These are phyloP conservation scores for Serendipita sp. DNA, from an alignment of 1,284 basidiomycete species.

Conservation along the genomic window DNA sequence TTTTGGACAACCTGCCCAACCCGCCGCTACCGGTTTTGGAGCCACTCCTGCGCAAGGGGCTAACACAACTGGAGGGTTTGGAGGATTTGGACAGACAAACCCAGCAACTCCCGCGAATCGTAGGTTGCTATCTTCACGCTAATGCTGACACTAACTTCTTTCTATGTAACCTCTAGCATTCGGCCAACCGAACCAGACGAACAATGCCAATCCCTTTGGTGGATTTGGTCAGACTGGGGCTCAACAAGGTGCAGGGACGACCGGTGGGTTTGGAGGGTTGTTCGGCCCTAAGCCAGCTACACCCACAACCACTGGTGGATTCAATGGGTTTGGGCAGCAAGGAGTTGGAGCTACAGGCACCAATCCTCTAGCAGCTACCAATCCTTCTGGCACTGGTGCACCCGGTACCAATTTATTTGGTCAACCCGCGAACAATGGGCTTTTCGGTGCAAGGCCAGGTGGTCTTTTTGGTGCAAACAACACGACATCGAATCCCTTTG, in stretches of 20 bases:
- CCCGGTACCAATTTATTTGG: slow-evolving; percentile 8
- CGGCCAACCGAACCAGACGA: slow-evolving; percentile 28
- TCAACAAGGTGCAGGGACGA: slow-evolving; percentile 10
- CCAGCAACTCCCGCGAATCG: slow-evolving; percentile 22
- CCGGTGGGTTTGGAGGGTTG: slow-evolving; percentile 16
- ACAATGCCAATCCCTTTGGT: slow-evolving; percentile 23
- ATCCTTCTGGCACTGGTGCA: slow-evolving; percentile 3
- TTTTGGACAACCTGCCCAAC: slow-evolving; percentile 16
- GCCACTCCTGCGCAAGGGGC: slow-evolving; percentile 15
- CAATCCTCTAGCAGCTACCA: background rate
- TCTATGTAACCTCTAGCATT: slow-evolving; percentile 24
- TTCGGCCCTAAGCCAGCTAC: slow-evolving; percentile 19
- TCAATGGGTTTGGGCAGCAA: slow-evolving; percentile 13
- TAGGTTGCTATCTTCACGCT: slow-evolving; percentile 16
- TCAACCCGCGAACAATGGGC: slow-evolving; percentile 5
- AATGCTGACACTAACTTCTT: background rate
- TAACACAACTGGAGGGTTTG: slow-evolving; percentile 21
- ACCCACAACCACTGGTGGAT: slow-evolving; percentile 14
- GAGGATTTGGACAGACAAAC: slow-evolving; percentile 22
- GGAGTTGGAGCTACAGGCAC: slow-evolving; percentile 16
- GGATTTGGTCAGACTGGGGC: slow-evolving; percentile 15
- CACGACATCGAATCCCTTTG: slow-evolving; percentile 18
- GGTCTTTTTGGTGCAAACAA: slow-evolving; percentile 22
- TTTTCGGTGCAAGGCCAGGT: slow-evolving; percentile 14
- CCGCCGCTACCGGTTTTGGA: slow-evolving; percentile 14